Evolutionary conservation across 495 filamentous ascomycete species (phyloP).

Genomic region (Penicillium mononematosum): DNA sequence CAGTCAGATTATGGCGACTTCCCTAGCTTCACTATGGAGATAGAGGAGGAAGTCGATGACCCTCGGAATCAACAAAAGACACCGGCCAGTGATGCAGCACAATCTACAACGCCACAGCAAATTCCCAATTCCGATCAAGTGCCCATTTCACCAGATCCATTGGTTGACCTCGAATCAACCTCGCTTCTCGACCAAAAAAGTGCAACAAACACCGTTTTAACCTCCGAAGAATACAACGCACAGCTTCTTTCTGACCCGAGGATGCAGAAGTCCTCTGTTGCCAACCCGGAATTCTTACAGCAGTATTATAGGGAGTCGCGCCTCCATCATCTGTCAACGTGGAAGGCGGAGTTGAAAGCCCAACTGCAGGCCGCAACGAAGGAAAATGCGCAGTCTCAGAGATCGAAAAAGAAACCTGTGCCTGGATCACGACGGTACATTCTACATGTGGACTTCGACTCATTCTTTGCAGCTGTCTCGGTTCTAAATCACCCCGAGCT

Average conservation of each 20-base stretch:
- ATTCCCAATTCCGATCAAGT: background rate
- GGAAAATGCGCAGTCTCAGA: constrained; percentile 61
- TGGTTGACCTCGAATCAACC: constrained; percentile 6
- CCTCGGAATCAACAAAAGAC: background rate
- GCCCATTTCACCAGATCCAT: constrained; percentile 5
- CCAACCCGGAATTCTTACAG: constrained; percentile 87
- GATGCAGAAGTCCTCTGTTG: constrained; percentile 79
- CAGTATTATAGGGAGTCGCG: constrained; percentile 93
- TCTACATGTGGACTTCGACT: constrained; percentile 95
- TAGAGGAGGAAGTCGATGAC: constrained; percentile 14
- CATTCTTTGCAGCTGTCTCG: constrained; percentile 94
- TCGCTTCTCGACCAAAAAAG: constrained; percentile 7
- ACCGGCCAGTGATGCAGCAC: background rate
- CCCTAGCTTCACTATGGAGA: constrained; percentile 37
- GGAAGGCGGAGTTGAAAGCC: constrained; percentile 91
- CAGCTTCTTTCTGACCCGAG: constrained; percentile 75
- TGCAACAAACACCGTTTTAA: constrained; percentile 51
- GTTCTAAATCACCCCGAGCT: constrained; percentile 74
- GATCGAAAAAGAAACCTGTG: constrained; percentile 42
- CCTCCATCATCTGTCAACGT: constrained; percentile 89
- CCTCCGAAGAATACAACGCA: constrained; percentile 89
- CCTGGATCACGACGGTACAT: constrained; percentile 75
- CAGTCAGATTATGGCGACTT: constrained; percentile 50
- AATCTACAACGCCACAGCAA: background rate
- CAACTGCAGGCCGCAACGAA: constrained; percentile 75